A percentile compares a stretch with the other conserved stretches of the same genome.
Conservation (phyloP, 2,329 filamentous ascomycete genomes). For the Aspergillus jensenii region DNA sequence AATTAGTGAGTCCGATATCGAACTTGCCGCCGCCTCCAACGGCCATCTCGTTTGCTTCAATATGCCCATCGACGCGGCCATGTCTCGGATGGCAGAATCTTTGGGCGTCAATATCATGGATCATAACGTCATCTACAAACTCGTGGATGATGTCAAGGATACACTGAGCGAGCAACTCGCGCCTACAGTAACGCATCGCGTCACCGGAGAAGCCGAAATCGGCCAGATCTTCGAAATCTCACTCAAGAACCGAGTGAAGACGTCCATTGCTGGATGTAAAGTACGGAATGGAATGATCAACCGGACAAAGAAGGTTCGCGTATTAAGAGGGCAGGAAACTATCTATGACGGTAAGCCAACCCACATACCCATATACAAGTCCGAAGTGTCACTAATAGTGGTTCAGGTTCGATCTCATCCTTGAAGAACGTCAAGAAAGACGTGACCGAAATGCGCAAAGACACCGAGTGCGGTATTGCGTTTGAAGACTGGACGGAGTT, state of each 20-base stretch:
- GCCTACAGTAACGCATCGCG: conserved; percentile 64
- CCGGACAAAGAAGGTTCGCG: conserved; percentile 64
- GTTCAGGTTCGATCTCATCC: conserved; percentile 70
- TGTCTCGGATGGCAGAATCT: conserved; percentile 68
- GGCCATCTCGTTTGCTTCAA: conserved; percentile 88
- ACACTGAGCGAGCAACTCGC: conserved; percentile 69
- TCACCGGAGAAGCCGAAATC: conserved; percentile 86
- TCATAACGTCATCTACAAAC: conserved; percentile 65
- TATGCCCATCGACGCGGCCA: conserved; percentile 63
- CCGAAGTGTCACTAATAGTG: neutral
- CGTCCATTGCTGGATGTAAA: conserved; percentile 82
- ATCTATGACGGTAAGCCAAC: conserved; percentile 73
- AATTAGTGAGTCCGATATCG: conserved; percentile 82
- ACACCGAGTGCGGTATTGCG: conserved; percentile 86
- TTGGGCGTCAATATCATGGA: conserved; percentile 76
- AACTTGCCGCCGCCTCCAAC: conserved; percentile 75
- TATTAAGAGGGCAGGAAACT: conserved; percentile 68
- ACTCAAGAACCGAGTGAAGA: conserved; percentile 66
- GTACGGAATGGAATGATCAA: conserved; percentile 77
- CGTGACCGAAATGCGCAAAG: conserved; percentile 83
- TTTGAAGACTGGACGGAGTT: conserved; percentile 81
- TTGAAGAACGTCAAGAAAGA: conserved; percentile 94
- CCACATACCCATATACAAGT: neutral
- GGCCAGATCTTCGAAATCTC: conserved; percentile 82
- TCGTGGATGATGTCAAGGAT: conserved; percentile 51